phyloP scores from a whole-genome alignment of 768 basidiomycete species.

The Psilocybe tampanensis region DNA sequence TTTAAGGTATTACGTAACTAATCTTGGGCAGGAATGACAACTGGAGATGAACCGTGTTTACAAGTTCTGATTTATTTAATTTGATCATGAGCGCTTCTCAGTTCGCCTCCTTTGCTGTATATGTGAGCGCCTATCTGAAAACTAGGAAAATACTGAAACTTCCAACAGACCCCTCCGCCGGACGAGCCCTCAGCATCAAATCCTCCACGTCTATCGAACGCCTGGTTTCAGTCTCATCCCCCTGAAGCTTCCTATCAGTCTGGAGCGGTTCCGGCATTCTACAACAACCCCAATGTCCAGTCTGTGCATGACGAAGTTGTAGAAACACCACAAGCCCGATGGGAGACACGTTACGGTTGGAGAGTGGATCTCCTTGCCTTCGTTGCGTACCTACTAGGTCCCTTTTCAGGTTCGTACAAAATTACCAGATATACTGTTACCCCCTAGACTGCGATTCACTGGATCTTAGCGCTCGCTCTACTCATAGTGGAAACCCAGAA shows the following conservation, averaged over 20 bases:
- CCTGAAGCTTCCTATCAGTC: conserved; percentile 65
- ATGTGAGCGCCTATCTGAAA: conserved; percentile 39
- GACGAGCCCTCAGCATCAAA: conserved; percentile 34
- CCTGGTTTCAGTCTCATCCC: conserved; percentile 54
- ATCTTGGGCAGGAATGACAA: conserved; percentile 1
- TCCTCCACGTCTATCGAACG: conserved; percentile 24
- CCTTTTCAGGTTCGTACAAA: conserved; percentile 62
- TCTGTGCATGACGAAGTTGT: conserved; percentile 44
- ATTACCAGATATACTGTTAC: background rate
- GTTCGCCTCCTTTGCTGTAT: conserved; percentile 62
- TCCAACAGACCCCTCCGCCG: conserved; percentile 54
- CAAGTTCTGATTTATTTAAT: background rate
- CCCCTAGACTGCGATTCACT: background rate
- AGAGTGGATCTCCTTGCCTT: conserved; percentile 71
- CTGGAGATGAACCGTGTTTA: background rate
- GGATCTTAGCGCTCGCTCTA: conserved; percentile 53
- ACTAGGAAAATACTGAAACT: background rate
- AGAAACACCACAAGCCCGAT: conserved; percentile 48
- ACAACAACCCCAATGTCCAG: conserved; percentile 38
- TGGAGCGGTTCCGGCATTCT: conserved; percentile 63
- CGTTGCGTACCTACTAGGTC: conserved; percentile 67
- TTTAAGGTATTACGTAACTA: background rate
- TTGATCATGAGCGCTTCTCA: conserved; percentile 31
- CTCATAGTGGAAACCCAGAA: conserved; percentile 69
- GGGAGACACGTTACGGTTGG: conserved; percentile 71